These are phyloP conservation scores for Rauvolfia tetraphylla DNA, from an alignment of 257 asterid genomes.

Conservation along the genomic window DNA sequence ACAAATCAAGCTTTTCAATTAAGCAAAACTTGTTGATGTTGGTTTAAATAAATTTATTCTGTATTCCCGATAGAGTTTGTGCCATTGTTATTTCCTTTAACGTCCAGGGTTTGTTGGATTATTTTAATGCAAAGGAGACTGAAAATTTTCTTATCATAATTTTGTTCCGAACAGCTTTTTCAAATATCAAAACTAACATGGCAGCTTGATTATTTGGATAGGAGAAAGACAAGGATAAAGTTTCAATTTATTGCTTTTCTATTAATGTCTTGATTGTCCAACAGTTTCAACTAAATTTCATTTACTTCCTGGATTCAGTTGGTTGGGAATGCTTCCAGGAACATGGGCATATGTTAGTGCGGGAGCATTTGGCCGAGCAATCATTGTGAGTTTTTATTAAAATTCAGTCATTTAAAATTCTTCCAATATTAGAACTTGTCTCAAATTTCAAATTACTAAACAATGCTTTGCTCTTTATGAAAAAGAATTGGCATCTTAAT, in stretches of 20 bases:
- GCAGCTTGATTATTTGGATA: background rate
- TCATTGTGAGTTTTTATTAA: slow-evolving; percentile 60
- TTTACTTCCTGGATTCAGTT: slow-evolving; percentile 44
- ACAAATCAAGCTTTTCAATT: background rate
- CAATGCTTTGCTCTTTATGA: background rate
- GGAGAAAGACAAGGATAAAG: background rate
- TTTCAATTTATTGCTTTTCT: background rate
- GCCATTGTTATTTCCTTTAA: background rate
- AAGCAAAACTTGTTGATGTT: background rate
- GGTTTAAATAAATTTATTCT: background rate
- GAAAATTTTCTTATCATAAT: background rate
- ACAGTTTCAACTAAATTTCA: slow-evolving; percentile 6
- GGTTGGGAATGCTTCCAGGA: slow-evolving; percentile 99
- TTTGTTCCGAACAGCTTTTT: no score
- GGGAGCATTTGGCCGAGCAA: slow-evolving; percentile 94
- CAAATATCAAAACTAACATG: background rate
- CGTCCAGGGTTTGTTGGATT: background rate
- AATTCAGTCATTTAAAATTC: background rate
- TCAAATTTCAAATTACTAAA: background rate
- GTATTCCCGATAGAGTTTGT: background rate
- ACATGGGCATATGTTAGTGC: slow-evolving; percentile 99
- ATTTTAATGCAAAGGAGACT: background rate
- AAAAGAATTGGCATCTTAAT: background rate
- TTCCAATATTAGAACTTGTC: background rate
- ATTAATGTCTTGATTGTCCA: slow-evolving; percentile 1